Base-by-base conservation (phyloP, 2,329 filamentous ascomycete species). In the Pestalotiopsis sp. region DNA sequence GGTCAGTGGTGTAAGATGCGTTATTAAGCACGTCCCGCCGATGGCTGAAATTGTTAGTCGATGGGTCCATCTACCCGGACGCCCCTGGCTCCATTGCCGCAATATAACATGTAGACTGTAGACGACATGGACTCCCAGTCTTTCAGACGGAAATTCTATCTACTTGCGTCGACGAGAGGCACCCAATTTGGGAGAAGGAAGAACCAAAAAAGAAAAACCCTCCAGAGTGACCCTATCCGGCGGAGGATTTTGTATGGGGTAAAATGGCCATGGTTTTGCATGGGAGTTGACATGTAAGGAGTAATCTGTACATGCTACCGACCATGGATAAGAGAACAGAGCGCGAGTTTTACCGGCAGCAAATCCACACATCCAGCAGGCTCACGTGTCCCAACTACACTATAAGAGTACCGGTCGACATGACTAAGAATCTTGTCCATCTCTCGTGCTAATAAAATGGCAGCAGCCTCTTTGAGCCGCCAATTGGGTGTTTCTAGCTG, bases 41-140 rank as follows among this genome's bases (percentile, higher is more conserved):
- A 36, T 65, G 62, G 62, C 62, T 45, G 62, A 52, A 45, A 65
- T 49, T 65, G 38, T 41, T 60, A 27, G 41, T 45, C 36, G 40
- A 65, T 65, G 62, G 38, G 40, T 40, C 62, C 49, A 13, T 40
- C 41, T 65, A 20, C 62, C 20, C 40, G 38, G 40, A 23, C 38
- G 38, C 62, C 36, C 23, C 62, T 45, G 14, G 62, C 40, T 65
- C 38, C 40, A 52, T 64, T 27, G 31, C 41, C 40, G 41, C 62
- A 49, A 65, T 52, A 52, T 65, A 65, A 36, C 7, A 36, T 36
- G 13, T 62, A 36, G 59, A 17, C 27, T 62, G 59, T 62, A 17
- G 17, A 40, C 9, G 31, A 40, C 59, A 62, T 62, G 59, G 59
- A 38, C 59, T 62, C 59, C 59, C 20, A 62, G 59, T 62, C 59